Conservation (phyloP, 2,329 filamentous ascomycete species). For the Pseudogymnoascus sp. region DNA sequence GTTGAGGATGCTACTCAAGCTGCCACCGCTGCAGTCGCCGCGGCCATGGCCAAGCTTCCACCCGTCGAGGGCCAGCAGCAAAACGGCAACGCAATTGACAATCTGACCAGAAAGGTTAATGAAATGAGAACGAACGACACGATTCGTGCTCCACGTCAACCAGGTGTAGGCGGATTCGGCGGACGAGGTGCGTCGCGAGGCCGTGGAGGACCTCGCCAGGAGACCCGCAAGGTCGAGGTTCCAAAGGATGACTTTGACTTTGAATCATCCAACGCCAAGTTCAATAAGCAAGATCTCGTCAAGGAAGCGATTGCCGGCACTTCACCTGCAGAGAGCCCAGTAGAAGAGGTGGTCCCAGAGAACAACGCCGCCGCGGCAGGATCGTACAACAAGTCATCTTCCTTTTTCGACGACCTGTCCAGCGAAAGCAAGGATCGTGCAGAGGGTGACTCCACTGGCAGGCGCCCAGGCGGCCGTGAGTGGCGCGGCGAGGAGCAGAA, state of each 20-base stretch:
- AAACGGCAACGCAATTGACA: conserved; percentile 49
- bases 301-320: conserved; percentile 85
- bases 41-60: conserved; percentile 66
- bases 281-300: conserved; percentile 74
- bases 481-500: conserved; percentile 89
- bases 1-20: conserved; percentile 63
- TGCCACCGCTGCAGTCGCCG: conserved; percentile 68
- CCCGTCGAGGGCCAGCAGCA: conserved; percentile 25
- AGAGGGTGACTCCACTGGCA: conserved; percentile 54
- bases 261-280: conserved; percentile 73
- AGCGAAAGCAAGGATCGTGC: conserved; percentile 85
- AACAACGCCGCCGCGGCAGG: conserved; percentile 41
- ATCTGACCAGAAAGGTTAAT: conserved; percentile 64
- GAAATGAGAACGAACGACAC: conserved; percentile 63
- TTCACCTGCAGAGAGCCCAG: conserved; percentile 45
- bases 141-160: conserved; percentile 41
- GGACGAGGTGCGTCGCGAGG: conserved; percentile 34
- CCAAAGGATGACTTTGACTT: conserved; percentile 92
- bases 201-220: conserved; percentile 29
- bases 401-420: conserved; percentile 98
- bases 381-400: conserved; percentile 77
- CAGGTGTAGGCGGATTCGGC: conserved; percentile 33
- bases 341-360: conserved; percentile 31
- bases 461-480: conserved; percentile 68
- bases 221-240: conserved; percentile 68